A percentile compares a stretch with the other conserved stretches of the same genome.
These are phyloP conservation scores for Phylloporus sp. DNA, from an alignment of 768 basidiomycete genomes.

Conservation along the genomic window DNA sequence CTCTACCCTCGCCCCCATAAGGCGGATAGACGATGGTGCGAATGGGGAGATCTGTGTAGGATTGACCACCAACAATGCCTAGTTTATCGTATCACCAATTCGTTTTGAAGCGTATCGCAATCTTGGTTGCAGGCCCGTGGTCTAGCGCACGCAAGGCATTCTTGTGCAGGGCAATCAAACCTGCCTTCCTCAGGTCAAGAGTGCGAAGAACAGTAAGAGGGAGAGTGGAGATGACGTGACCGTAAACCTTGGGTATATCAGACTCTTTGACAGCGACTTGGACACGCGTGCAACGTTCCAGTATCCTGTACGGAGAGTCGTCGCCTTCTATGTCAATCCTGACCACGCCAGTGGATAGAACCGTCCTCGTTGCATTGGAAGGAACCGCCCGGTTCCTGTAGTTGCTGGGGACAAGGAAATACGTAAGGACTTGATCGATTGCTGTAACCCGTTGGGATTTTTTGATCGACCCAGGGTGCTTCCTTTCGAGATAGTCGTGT, in stretches of 20 bases:
- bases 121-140: conserved; percentile 38
- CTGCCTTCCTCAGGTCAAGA: conserved; percentile 29
- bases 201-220: conserved; percentile 35
- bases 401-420: not conserved
- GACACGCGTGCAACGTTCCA: too few relatives aligned
- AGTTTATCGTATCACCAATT: conserved; percentile 40
- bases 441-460: not conserved
- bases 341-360: not conserved
- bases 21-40: conserved; percentile 48
- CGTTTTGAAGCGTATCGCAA: conserved; percentile 40
- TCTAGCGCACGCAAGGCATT: conserved; percentile 37
- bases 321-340: too few relatives aligned
- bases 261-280: conserved; percentile 6
- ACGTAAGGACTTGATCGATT: not conserved
- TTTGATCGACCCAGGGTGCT: not conserved
- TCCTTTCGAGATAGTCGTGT: not conserved
- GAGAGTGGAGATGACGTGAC: conserved; percentile 41
- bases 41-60: conserved; percentile 43
- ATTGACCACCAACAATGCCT: conserved; percentile 38
- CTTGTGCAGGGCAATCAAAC: conserved; percentile 28
- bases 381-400: not conserved
- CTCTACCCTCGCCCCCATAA: conserved; percentile 24
- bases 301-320: too few relatives aligned
- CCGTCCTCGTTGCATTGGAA: not conserved
- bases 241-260: conserved; percentile 22